Base-by-base conservation (phyloP, 305 asterid genomes). In the Fraxinus angustifolia region DNA sequence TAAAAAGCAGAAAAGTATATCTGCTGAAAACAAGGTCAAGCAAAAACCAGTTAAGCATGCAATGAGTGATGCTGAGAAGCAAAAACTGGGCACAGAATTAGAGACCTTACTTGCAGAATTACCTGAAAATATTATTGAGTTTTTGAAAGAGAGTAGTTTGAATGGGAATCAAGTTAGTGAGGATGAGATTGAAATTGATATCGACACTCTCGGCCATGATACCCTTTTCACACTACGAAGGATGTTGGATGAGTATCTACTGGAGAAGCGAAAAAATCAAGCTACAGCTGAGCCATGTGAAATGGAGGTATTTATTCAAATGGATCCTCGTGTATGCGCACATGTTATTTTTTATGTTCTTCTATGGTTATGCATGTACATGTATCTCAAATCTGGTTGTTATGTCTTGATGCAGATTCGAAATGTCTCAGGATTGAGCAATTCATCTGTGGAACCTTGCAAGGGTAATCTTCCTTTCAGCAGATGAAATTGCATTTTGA, bases 141-240 rank as follows among this genome's bases (percentile, higher is more conserved):
- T 93, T 83, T 70, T 93, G 87, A 91, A 87, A 79, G 88, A 86
- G 84, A 87, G 87, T 86, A 81, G 91, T 82, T 70, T 78, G 33
- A 87, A 84, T 84, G 76, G 86, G 56, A 81, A 84, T 88, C 87
- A 89, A 83, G 90, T 77, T 62, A 83, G 83, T 8, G 97, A 92
- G 75, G 92, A 90, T 70, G 97, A 93, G 91, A 91, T 91, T 81
- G 98, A 91, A 85, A 90, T 93, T 76, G 98, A 93, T 82, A 84
- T 93, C 76, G 95, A 90, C n/a, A 79, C 91, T 16, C 88, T 91
- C 28, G 75, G 89, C 50, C 94, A 91, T 82, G 94, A 88, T 73
- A 91, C 90, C 33, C 80, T 92, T 73, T 88, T 91, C 78, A 84
- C 77, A 1, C 48, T 93, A 77, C 91, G 94, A 78, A 88, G 87